Conservation (phyloP, 352 stramenopile species). For the Pythium folliculosum region DNA sequence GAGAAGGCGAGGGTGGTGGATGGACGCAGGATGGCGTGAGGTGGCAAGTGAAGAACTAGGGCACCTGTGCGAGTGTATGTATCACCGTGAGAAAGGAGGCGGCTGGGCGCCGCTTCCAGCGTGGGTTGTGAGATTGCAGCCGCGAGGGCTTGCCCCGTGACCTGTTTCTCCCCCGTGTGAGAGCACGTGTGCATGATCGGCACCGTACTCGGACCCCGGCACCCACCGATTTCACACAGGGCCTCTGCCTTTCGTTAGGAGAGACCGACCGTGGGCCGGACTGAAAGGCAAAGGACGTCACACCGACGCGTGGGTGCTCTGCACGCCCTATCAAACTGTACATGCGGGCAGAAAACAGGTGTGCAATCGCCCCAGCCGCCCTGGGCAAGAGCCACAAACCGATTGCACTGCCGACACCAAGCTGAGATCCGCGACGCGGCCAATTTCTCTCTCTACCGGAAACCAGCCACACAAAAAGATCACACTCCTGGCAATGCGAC, state of each 20-base stretch:
- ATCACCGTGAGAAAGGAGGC: not conserved
- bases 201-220: not conserved
- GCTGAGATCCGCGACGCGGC: not conserved
- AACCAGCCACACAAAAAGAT: not conserved
- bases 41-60: not conserved
- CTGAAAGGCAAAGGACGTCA: not conserved
- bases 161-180: not conserved
- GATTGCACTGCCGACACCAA: not conserved
- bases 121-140: too few relatives aligned
- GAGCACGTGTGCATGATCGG: too few relatives aligned
- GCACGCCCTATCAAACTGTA: slow-evolving; percentile 3
- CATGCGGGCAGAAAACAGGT: slow-evolving; percentile 1
- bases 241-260: too few relatives aligned
- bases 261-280: too few relatives aligned
- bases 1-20: not conserved
- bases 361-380: not conserved
- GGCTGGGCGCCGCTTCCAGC: not conserved
- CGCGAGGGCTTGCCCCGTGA: not conserved
- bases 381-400: too few relatives aligned
- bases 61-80: not conserved
- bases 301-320: not conserved
- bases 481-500: not conserved
- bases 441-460: not conserved
- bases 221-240: not conserved
- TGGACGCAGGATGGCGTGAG: not conserved